Conservation (phyloP, 805 yeast species). For the Candida sanyiensis region DNA sequence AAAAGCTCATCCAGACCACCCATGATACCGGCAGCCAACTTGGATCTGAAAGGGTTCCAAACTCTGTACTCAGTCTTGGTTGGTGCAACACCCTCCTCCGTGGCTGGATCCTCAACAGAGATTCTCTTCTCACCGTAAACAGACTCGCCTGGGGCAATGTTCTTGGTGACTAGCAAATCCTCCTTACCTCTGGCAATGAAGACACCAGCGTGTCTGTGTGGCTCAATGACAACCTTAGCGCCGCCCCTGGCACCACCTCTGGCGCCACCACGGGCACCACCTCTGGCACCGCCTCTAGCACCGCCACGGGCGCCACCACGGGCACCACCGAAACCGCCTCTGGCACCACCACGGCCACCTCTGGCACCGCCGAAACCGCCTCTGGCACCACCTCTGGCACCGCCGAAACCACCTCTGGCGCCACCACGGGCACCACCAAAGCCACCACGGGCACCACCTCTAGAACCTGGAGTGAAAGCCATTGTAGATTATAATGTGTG, state of each 20-base stretch:
- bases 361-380: conserved; percentile 33
- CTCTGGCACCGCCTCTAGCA: conserved; percentile 47
- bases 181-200: conserved; percentile 99
- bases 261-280: conserved; percentile 62
- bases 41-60: conserved; percentile 99
- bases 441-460: conserved; percentile 45
- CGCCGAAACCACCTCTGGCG: conserved; percentile 40
- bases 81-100: conserved; percentile 80
- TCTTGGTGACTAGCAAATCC: conserved; percentile 94
- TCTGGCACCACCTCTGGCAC: conserved; percentile 33
- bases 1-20: conserved; percentile 98
- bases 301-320: conserved; percentile 54
- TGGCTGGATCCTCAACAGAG: conserved; percentile 86
- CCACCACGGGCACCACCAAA: conserved; percentile 50
- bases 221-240: conserved; percentile 96
- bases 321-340: conserved; percentile 46
- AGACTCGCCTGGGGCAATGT: conserved; percentile 96
- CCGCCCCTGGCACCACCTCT: conserved; percentile 84
- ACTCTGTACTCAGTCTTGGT: conserved; percentile 98
- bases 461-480: conserved; percentile 72
- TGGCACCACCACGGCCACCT: conserved; percentile 46
- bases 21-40: conserved; percentile 99
- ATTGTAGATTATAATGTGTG: conserved; percentile 32
- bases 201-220: conserved; percentile 98
- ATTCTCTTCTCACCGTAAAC: conserved; percentile 98